A percentile compares a stretch with the other conserved stretches of the same genome.
These are phyloP conservation scores for Arachis monticola DNA, from an alignment of 331 rosid species.

Conservation along the genomic window DNA sequence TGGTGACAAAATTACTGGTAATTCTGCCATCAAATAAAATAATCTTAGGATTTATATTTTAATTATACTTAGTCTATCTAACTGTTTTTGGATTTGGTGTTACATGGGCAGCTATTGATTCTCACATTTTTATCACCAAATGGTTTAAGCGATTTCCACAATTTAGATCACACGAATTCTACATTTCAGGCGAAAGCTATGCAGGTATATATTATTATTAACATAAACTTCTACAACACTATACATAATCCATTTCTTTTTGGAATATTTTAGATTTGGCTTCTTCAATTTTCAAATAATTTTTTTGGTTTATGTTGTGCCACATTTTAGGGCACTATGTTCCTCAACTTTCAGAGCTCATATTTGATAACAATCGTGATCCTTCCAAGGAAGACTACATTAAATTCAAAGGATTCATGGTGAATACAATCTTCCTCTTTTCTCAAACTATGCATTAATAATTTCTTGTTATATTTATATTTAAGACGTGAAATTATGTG, in stretches of 20 bases:
- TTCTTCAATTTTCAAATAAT: not conserved
- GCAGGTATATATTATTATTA: constrained; percentile 58
- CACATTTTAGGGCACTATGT: constrained; percentile 78
- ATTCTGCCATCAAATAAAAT: not conserved
- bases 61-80: not conserved
- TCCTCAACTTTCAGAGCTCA: constrained; percentile 84
- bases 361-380: constrained; percentile 59
- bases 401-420: constrained; percentile 84
- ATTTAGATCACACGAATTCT: constrained; percentile 75
- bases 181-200: constrained; percentile 90
- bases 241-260: not conserved
- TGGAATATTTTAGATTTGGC: not conserved
- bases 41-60: not conserved
- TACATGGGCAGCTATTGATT: constrained; percentile 64
- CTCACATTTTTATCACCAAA: constrained; percentile 62
- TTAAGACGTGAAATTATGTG: not conserved
- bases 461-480: not conserved
- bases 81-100: constrained; percentile 1
- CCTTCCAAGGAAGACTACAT: constrained; percentile 49
- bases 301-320: not conserved
- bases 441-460: not conserved
- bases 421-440: constrained; percentile 16
- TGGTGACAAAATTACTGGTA: constrained; percentile 77
- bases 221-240: not conserved
- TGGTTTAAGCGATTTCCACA: constrained; percentile 84